These are phyloP conservation scores for Lumnitzera littorea DNA, from an alignment of 345 rosid species.

Conservation along the genomic window DNA sequence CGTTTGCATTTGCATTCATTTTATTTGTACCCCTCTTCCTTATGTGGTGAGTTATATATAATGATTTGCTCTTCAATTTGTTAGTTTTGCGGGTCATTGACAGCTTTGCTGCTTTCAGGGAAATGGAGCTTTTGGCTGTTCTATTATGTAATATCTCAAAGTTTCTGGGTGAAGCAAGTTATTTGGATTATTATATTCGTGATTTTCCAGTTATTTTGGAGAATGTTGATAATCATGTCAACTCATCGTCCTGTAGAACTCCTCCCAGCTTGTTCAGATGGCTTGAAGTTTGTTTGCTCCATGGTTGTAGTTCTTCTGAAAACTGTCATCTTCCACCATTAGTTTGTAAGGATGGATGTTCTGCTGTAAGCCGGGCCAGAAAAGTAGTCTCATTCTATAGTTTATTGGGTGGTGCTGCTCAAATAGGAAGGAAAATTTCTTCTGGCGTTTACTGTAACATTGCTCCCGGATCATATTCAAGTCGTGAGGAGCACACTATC, in stretches of 20 bases:
- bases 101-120: conserved; percentile 37
- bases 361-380: conserved; percentile 69
- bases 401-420: conserved; percentile 71
- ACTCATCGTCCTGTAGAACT: conserved; percentile 34
- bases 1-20: neutral
- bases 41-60: neutral
- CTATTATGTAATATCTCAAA: conserved; percentile 63
- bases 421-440: conserved; percentile 49
- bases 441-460: conserved; percentile 75
- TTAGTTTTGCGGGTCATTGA: neutral
- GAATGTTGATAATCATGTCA: conserved; percentile 23
- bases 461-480: conserved; percentile 67
- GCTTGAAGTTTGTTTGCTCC: conserved; percentile 74
- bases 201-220: conserved; percentile 74
- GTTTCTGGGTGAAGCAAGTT: conserved; percentile 65
- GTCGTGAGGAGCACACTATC: conserved; percentile 68
- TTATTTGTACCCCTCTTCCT: neutral
- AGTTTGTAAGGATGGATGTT: conserved; percentile 56
- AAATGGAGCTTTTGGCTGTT: conserved; percentile 68
- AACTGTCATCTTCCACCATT: conserved; percentile 64
- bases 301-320: conserved; percentile 48
- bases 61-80: neutral
- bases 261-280: conserved; percentile 84
- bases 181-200: conserved; percentile 76
- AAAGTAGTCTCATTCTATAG: conserved; percentile 81